Conservation (phyloP, 768 basidiomycete species). For the Pisolithus marmoratus region DNA sequence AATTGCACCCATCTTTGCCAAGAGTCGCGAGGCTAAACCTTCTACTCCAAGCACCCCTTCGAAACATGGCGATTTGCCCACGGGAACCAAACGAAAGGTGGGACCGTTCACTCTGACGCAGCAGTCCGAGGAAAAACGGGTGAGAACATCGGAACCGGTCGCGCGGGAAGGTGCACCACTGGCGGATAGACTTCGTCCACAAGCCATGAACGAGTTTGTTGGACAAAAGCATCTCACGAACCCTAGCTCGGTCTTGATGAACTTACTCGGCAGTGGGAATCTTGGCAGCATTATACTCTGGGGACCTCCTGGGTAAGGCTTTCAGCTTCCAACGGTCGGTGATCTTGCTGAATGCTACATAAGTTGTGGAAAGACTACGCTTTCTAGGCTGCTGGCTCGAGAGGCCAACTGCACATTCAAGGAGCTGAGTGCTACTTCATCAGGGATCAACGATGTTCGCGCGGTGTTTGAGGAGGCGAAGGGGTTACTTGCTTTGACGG, state of each 20-base stretch:
- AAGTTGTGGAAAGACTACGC: conserved; percentile 70
- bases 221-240: conserved; percentile 66
- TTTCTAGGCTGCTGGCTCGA: conserved; percentile 65
- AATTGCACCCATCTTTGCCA: conserved; percentile 40
- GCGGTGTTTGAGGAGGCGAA: conserved; percentile 75
- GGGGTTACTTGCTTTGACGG: conserved; percentile 54
- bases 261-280: conserved; percentile 43
- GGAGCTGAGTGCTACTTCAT: conserved; percentile 72
- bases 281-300: conserved; percentile 63
- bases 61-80: conserved; percentile 6
- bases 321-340: not conserved
- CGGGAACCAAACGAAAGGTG: conserved; percentile 25
- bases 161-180: conserved; percentile 44
- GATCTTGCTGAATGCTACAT: not conserved
- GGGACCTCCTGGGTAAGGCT: conserved; percentile 65
- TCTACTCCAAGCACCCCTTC: conserved; percentile 9
- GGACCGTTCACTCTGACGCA: conserved; percentile 9
- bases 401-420: conserved; percentile 58
- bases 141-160: conserved; percentile 16
- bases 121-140: conserved; percentile 15
- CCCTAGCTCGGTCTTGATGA: conserved; percentile 50
- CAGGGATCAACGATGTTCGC: conserved; percentile 64
- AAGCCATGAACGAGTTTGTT: conserved; percentile 56
- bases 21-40: conserved; percentile 12
- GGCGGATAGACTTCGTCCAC: conserved; percentile 70